These are phyloP conservation scores for Backusella parvicylindrica DNA, from an alignment of 192 early-diverging fungal species.

Conservation along the genomic window DNA sequence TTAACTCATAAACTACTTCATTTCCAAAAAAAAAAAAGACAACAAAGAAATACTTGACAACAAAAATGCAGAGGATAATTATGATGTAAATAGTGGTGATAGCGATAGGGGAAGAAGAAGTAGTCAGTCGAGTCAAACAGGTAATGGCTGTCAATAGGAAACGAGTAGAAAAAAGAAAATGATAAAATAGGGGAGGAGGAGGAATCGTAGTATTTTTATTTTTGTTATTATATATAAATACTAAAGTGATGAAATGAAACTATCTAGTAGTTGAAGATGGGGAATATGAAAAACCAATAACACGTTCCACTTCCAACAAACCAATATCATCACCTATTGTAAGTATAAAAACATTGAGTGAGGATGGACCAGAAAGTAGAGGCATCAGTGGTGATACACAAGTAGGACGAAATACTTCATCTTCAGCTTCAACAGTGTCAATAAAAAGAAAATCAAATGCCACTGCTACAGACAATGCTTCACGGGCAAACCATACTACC, in stretches of 20 bases:
- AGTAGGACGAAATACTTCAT: background rate
- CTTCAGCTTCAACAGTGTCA: background rate
- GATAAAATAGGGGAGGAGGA: too few relatives aligned
- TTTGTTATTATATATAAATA: too few relatives aligned
- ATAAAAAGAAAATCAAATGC: background rate
- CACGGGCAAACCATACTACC: background rate
- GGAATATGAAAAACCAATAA: background rate
- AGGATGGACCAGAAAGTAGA: background rate
- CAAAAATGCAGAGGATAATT: too few relatives aligned
- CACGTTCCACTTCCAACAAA: background rate
- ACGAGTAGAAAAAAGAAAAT: too few relatives aligned
- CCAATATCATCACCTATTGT: background rate
- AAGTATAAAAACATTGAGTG: too few relatives aligned
- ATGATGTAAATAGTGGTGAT: too few relatives aligned
- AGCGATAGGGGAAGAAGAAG: background rate
- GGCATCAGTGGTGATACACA: background rate
- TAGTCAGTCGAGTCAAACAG: background rate
- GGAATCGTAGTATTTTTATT: background rate
- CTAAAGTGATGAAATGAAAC: background rate
- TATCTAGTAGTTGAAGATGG: background rate
- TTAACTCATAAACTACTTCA: background rate
- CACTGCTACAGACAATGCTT: background rate
- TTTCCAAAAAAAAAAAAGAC: too few relatives aligned
- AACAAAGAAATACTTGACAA: too few relatives aligned
- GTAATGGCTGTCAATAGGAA: background rate